Percentiles rank a stretch among this genome's conserved stretches.
Evolutionary conservation across 257 asterid species (phyloP).

Genomic region (Solanum arcanum): DNA sequence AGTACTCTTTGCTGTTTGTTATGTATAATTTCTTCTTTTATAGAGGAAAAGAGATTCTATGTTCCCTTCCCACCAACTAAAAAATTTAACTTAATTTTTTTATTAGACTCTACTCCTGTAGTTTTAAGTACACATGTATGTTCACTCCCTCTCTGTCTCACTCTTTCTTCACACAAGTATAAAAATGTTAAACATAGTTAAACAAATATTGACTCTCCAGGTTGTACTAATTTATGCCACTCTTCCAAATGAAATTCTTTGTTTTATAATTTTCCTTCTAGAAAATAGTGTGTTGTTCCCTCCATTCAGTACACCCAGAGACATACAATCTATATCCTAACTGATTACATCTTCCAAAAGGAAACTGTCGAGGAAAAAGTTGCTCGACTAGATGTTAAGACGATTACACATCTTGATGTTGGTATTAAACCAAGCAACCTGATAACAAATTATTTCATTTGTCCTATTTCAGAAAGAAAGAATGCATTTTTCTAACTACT

Average conservation of each 20-base stretch:
- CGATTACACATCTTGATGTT: slow-evolving; percentile 16
- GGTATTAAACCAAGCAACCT: slow-evolving; percentile 35
- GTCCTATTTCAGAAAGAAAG: neutral
- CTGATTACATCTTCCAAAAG: neutral
- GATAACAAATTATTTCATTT: slow-evolving; percentile 69
- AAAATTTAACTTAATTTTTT: neutral
- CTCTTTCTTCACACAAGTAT: neutral
- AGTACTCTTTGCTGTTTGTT: too few relatives aligned
- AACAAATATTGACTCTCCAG: slow-evolving; percentile 22
- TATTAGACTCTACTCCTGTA: neutral
- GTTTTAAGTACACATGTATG: neutral
- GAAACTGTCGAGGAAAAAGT: slow-evolving; percentile 19
- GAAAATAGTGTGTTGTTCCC: too few relatives aligned
- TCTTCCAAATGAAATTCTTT: slow-evolving; percentile 61
- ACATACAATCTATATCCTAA: too few relatives aligned
- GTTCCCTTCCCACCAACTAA: too few relatives aligned
- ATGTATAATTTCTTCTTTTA: too few relatives aligned
- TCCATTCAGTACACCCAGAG: too few relatives aligned
- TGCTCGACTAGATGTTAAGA: neutral
- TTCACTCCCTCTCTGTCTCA: neutral
- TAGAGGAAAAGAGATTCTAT: too few relatives aligned
- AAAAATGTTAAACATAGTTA: neutral
- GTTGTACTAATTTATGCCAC: slow-evolving; percentile 91
- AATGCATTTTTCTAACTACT: neutral
- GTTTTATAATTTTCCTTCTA: too few relatives aligned